Base-by-base conservation (phyloP, 768 basidiomycete genomes). In the Tephrocybe sp. region DNA sequence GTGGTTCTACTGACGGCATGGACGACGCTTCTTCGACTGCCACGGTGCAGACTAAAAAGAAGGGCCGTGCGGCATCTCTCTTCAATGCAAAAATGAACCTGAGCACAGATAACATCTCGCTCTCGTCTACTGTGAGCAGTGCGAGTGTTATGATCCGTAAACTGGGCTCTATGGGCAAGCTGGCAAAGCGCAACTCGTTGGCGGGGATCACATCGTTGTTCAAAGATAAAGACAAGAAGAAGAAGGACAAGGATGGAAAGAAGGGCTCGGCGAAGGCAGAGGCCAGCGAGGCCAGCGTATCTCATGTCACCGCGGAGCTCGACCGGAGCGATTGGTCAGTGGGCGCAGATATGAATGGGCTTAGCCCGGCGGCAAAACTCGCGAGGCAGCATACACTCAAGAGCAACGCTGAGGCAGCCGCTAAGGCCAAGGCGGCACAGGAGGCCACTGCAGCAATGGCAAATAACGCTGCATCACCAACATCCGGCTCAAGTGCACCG, bases 121-220 rank as follows among this genome's bases (percentile, higher is more conserved):
- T 98, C 34, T 89, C 87, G 16, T 94, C 91, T 7, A 97, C 96
- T 39, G 95, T 97, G 60, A 91, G 88, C 56, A 92, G 89, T 45
- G 96, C 96, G 17, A 92, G 89, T 39, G 88, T 98, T 66, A 96
- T 98, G 82, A 95, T 97, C 61, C 82, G 95, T 58, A 98, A 97
- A 73, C 84, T 98, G 41, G 90, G 95, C 3, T 84, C 85, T 34
- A 85, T 97, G 70, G 91, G 92, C 30, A 92, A 89, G 68, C 78
- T 97, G 13, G 91, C 92, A 8, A 72, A 93, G 45, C 77, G 93
- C 39, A 96, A 95, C 64, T 92, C 90, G 33, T 71, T 98, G 35
- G 87, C 89, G 47, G 89, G 92, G 23, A 94, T 98, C 65, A 92
- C 93, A 16, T 90, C 88, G 43, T 73, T 98, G 51, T 97, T 98